phyloP scores from a whole-genome alignment of 2,329 filamentous ascomycete genomes.

The Cucurbitaria berberidis region DNA sequence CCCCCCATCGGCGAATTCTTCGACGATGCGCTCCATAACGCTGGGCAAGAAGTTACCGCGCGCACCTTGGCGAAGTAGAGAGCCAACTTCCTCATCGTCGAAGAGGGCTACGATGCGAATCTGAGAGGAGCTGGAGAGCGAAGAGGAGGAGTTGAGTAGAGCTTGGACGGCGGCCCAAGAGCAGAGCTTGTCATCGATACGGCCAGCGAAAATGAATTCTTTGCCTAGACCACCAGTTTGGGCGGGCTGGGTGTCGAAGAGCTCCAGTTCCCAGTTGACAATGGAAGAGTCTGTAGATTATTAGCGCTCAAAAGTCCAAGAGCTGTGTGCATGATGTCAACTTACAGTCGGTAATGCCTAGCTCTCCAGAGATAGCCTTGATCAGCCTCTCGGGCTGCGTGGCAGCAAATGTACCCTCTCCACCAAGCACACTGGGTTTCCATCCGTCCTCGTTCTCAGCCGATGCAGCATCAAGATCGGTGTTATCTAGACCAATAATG shows the following conservation, averaged over 20 bases:
- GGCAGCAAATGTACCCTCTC: constrained; percentile 73
- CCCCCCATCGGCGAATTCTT: constrained; percentile 61
- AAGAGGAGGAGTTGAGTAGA: constrained; percentile 68
- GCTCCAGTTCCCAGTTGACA: constrained; percentile 95
- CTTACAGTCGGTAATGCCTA: constrained; percentile 71
- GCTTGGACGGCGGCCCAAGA: constrained; percentile 89
- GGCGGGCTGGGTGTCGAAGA: constrained; percentile 89
- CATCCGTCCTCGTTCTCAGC: constrained; percentile 46
- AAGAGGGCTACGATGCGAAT: constrained; percentile 94
- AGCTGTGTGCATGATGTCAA: not conserved
- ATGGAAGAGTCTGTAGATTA: constrained; percentile 66
- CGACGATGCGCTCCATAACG: constrained; percentile 80
- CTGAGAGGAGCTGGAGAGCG: constrained; percentile 64
- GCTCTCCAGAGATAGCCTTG: constrained; percentile 76
- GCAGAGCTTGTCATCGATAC: constrained; percentile 97
- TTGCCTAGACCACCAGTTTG: constrained; percentile 83
- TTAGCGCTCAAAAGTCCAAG: constrained; percentile 9
- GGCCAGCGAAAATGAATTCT: constrained; percentile 92
- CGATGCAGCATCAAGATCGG: constrained; percentile 54
- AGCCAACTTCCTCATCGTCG: constrained; percentile 96
- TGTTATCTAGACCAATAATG: constrained; percentile 86
- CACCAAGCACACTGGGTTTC: constrained; percentile 59
- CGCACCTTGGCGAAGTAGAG: constrained; percentile 86
- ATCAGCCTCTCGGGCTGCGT: constrained; percentile 88
- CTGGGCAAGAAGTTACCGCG: constrained; percentile 84